Evolutionary conservation across 1,284 basidiomycete genomes (phyloP).

Genomic region (Serendipita sp.): DNA sequence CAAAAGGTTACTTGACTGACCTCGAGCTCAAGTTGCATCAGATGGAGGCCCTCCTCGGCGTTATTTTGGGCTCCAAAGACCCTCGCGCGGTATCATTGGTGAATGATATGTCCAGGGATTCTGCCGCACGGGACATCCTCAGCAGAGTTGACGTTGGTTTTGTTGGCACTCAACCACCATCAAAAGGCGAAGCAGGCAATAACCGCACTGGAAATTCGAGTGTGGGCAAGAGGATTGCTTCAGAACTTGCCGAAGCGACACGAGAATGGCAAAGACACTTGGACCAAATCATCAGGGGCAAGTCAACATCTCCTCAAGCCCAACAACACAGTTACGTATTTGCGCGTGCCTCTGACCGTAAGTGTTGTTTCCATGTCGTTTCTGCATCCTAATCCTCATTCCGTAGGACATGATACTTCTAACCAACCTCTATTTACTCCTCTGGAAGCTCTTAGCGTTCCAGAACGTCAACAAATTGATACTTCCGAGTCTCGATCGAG

Average conservation of each 20-base stretch:
- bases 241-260: slow-evolving; percentile 1
- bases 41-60: slow-evolving; percentile 70
- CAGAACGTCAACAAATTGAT: too few species aligned
- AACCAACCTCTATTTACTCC: too few species aligned
- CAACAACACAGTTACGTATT: too few species aligned
- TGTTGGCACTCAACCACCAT: slow-evolving; percentile 42
- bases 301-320: neutral
- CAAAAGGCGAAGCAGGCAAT: neutral
- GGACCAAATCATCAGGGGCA: neutral
- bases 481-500: slow-evolving; percentile 3
- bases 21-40: slow-evolving; percentile 79
- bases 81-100: slow-evolving; percentile 45
- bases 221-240: neutral
- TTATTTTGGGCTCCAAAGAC: slow-evolving; percentile 55
- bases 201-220: neutral
- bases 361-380: neutral
- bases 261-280: slow-evolving; percentile 3
- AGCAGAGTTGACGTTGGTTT: slow-evolving; percentile 59
- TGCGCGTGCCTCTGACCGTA: neutral
- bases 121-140: slow-evolving; percentile 59
- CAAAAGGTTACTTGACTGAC: slow-evolving; percentile 82
- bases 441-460: too few species aligned
- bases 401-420: neutral
- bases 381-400: neutral
- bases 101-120: slow-evolving; percentile 51